Evolutionary conservation across 2,329 filamentous ascomycete genomes (phyloP).

Genomic region (Colletotrichum cordylinicola): DNA sequence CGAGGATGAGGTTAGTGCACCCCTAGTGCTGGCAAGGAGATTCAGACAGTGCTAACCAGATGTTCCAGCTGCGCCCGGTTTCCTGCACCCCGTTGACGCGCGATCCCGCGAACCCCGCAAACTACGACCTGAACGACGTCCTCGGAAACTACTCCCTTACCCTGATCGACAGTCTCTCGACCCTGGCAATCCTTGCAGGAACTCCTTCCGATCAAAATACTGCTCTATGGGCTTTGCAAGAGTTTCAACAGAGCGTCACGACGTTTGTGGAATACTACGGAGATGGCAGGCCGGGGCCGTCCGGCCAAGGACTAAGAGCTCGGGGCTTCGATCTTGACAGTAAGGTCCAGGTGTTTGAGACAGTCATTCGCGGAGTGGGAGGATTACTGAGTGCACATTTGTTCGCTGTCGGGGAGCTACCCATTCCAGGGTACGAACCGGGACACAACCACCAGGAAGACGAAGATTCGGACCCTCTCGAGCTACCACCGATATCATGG

Average conservation of each 20-base stretch:
- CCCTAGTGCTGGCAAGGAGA: not conserved
- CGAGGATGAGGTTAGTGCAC: constrained; percentile 76
- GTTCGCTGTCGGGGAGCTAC: constrained; percentile 89
- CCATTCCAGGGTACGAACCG: constrained; percentile 80
- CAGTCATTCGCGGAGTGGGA: constrained; percentile 90
- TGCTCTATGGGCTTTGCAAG: constrained; percentile 66
- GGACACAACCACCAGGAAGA: constrained; percentile 28
- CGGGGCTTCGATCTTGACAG: constrained; percentile 93
- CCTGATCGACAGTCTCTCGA: constrained; percentile 92
- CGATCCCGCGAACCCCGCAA: constrained; percentile 78
- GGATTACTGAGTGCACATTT: constrained; percentile 91
- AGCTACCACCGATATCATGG: constrained; percentile 70
- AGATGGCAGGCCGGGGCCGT: constrained; percentile 74
- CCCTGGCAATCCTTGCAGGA: constrained; percentile 89
- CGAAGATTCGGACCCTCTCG: constrained; percentile 44
- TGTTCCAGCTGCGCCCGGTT: constrained; percentile 75
- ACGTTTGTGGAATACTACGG: constrained; percentile 84
- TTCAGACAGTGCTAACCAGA: constrained; percentile 11
- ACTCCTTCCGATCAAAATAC: constrained; percentile 62
- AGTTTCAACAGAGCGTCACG: constrained; percentile 83
- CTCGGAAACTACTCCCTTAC: constrained; percentile 97
- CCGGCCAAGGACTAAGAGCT: constrained; percentile 73
- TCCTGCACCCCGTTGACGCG: constrained; percentile 85
- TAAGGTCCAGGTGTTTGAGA: constrained; percentile 99
- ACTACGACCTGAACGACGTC: constrained; percentile 92